Percentiles rank a stretch among this genome's conserved stretches.
Conservation (phyloP, 2,329 filamentous ascomycete genomes). For the Cladosporium sp. region DNA sequence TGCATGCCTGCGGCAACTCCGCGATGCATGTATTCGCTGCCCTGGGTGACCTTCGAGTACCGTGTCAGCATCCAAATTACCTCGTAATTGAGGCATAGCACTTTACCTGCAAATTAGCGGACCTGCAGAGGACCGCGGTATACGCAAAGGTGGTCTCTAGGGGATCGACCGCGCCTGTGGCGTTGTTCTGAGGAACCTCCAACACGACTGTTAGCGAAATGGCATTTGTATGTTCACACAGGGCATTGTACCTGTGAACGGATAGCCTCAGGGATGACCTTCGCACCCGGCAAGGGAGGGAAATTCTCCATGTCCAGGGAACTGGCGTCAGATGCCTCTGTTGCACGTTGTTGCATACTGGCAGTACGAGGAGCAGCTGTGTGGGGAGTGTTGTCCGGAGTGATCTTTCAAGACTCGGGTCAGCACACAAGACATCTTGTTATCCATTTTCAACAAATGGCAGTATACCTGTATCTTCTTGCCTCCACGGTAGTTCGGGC, state of each 20-base stretch:
- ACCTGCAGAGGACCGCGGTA: neutral
- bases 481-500: too few species aligned
- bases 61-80: neutral
- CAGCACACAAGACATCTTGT: neutral
- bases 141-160: neutral
- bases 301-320: neutral
- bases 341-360: neutral
- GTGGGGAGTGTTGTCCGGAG: neutral
- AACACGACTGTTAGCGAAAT: neutral
- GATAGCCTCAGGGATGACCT: neutral
- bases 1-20: neutral
- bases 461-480: neutral
- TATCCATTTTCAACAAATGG: neutral
- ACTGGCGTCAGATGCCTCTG: neutral
- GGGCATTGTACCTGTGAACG: neutral
- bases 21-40: neutral
- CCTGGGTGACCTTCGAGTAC: neutral
- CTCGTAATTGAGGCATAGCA: neutral
- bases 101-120: neutral
- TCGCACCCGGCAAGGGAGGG: neutral
- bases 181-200: neutral
- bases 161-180: neutral
- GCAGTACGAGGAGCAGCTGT: neutral
- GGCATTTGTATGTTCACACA: too few species aligned
- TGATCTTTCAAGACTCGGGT: neutral